Evolutionary conservation across 2,329 filamentous ascomycete species (phyloP).

Genomic region (Juglanconis oblonga): DNA sequence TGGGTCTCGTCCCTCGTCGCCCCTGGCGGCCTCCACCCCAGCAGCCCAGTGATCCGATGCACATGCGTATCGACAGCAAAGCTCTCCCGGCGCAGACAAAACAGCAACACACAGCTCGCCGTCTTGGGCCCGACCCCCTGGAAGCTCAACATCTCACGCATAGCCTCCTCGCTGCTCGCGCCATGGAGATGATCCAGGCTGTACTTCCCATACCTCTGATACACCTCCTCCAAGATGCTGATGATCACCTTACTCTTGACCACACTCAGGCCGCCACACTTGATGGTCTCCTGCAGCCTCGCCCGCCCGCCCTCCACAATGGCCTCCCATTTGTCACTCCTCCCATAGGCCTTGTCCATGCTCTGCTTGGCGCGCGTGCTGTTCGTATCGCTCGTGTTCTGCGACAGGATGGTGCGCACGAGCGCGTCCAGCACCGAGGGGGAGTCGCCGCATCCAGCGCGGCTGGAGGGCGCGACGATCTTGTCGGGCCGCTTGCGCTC

Average conservation of each 20-base stretch:
- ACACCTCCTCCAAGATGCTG: slow-evolving; percentile 62
- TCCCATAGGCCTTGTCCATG: slow-evolving; percentile 43
- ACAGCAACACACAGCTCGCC: slow-evolving; percentile 50
- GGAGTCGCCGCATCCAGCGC: slow-evolving; percentile 59
- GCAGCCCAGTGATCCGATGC: slow-evolving; percentile 43
- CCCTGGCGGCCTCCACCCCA: slow-evolving; percentile 45
- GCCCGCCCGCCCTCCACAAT: slow-evolving; percentile 38
- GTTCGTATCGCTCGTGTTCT: slow-evolving; percentile 50
- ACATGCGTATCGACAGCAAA: slow-evolving; percentile 56
- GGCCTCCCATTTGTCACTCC: slow-evolving; percentile 40
- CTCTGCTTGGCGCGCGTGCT: slow-evolving; percentile 58
- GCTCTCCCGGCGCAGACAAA: slow-evolving; percentile 44
- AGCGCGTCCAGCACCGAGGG: slow-evolving; percentile 51
- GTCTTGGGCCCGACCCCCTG: slow-evolving; percentile 54
- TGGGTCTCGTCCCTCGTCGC: slow-evolving; percentile 44
- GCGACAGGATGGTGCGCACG: slow-evolving; percentile 50
- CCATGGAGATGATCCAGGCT: slow-evolving; percentile 48
- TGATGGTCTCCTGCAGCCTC: slow-evolving; percentile 58
- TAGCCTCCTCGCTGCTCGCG: slow-evolving; percentile 42
- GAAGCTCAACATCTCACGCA: slow-evolving; percentile 48
- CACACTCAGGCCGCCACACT: slow-evolving; percentile 66
- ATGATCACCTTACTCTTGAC: slow-evolving; percentile 75
- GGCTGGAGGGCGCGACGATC: slow-evolving; percentile 59
- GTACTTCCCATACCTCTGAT: slow-evolving; percentile 39
- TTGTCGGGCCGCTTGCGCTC: slow-evolving; percentile 57